phyloP scores from a whole-genome alignment of 2,329 filamentous ascomycete species.

The Microsporum audouinii region DNA sequence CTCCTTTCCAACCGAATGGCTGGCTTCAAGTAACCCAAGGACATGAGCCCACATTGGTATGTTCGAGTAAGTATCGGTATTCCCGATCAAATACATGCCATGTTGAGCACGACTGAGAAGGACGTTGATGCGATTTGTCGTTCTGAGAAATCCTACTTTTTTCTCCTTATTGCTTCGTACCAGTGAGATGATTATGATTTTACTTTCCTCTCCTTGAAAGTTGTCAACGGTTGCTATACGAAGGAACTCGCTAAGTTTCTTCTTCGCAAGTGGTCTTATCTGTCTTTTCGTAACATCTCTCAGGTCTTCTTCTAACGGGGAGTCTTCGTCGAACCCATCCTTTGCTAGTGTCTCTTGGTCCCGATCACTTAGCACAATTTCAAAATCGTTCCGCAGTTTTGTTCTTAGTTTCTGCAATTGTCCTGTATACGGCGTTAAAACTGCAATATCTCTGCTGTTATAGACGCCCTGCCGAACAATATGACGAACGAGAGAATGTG shows the following conservation, averaged over 20 bases:
- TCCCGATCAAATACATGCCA: conserved; percentile 26
- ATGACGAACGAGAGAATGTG: conserved; percentile 50
- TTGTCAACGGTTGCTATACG: conserved; percentile 5
- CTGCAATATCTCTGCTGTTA: conserved; percentile 50
- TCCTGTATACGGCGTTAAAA: conserved; percentile 52
- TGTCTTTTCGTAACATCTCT: neutral
- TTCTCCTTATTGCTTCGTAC: conserved; percentile 23
- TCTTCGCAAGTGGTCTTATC: neutral
- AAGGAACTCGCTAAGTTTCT: neutral
- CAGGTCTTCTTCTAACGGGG: neutral
- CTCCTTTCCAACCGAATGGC: conserved; percentile 1
- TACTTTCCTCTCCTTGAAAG: conserved; percentile 27
- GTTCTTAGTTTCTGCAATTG: conserved; percentile 40
- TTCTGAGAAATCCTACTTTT: conserved; percentile 23
- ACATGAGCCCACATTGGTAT: conserved; percentile 11
- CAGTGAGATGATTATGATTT: conserved; percentile 23
- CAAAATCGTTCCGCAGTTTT: conserved; percentile 37
- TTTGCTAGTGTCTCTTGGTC: conserved; percentile 46
- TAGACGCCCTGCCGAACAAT: conserved; percentile 56
- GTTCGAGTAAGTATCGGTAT: conserved; percentile 6
- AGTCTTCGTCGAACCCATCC: conserved; percentile 20
- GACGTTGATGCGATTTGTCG: conserved; percentile 26
- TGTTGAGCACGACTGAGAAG: conserved; percentile 22
- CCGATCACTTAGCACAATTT: conserved; percentile 53
- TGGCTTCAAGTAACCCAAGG: conserved; percentile 5